A percentile compares a stretch with the other conserved stretches of the same genome.
Conservation (phyloP, 2,329 filamentous ascomycete genomes). For the Fusarium irregulare region DNA sequence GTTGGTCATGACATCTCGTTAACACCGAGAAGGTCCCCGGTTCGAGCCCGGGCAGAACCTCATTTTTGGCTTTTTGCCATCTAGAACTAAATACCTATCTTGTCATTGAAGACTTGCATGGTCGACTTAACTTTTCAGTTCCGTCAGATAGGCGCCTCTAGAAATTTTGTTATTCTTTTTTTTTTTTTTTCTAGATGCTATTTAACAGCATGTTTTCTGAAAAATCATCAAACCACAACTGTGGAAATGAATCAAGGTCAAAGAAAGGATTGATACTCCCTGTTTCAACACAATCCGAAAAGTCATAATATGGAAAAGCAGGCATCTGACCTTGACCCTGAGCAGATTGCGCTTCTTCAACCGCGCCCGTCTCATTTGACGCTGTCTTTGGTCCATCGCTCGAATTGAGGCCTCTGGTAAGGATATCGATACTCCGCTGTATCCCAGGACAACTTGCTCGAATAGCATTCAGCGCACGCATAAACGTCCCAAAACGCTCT, state of each 20-base stretch:
- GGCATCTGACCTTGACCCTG: not conserved
- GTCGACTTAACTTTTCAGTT: fast-evolving
- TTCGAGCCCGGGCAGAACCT: not conserved
- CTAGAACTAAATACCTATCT: fast-evolving
- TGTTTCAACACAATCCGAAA: not conserved
- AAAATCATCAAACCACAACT: not conserved
- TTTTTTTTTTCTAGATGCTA: not conserved
- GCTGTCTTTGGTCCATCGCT: fast-evolving
- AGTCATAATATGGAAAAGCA: not conserved
- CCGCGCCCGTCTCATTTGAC: fast-evolving
- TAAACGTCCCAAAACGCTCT: not conserved
- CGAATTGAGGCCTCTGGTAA: not conserved
- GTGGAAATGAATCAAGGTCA: not conserved
- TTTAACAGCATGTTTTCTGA: not conserved
- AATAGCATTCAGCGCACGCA: not conserved
- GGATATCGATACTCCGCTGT: not conserved
- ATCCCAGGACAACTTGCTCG: not conserved
- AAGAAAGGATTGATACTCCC: not conserved
- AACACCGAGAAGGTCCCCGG: too few species aligned
- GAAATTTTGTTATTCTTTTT: too few species aligned
- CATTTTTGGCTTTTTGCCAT: not conserved
- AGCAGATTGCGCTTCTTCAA: too few species aligned
- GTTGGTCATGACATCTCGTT: not conserved
- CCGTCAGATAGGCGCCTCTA: too few species aligned
- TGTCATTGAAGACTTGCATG: fast-evolving